Evolutionary conservation across 2,329 filamentous ascomycete species (phyloP).

Genomic region (Chalara sp.): DNA sequence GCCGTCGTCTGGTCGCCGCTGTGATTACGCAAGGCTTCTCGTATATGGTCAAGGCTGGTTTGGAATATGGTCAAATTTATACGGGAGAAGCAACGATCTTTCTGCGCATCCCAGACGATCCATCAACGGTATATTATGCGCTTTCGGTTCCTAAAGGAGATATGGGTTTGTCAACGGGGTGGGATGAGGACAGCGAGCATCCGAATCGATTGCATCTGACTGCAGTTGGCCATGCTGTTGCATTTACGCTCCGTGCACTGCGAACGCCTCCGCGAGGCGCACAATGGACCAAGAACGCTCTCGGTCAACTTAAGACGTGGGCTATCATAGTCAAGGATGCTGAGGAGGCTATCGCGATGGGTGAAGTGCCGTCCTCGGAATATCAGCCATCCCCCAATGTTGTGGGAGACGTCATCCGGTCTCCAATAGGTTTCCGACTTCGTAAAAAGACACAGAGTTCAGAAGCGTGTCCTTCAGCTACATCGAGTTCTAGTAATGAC

Average conservation of each 20-base stretch:
- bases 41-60: constrained; percentile 1
- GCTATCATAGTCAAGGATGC: not conserved
- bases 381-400: not conserved
- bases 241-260: constrained; percentile 1
- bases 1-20: not conserved
- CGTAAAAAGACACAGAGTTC: too few relatives aligned
- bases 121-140: not conserved
- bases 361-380: not conserved
- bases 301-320: not conserved
- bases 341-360: not conserved
- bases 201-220: not conserved
- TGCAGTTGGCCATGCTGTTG: not conserved
- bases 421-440: not conserved
- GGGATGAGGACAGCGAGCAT: not conserved
- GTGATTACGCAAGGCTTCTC: not conserved
- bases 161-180: not conserved
- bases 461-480: too few relatives aligned
- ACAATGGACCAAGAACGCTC: not conserved
- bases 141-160: not conserved
- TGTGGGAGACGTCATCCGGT: not conserved
- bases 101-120: not conserved
- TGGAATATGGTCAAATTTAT: constrained; percentile 1
- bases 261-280: not conserved
- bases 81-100: constrained; percentile 1
- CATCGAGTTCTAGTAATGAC: too few relatives aligned